A percentile compares a stretch with the other conserved stretches of the same genome.
Evolutionary conservation across 1,284 basidiomycete species (phyloP).

Genomic region (Fomitopsis palustris): DNA sequence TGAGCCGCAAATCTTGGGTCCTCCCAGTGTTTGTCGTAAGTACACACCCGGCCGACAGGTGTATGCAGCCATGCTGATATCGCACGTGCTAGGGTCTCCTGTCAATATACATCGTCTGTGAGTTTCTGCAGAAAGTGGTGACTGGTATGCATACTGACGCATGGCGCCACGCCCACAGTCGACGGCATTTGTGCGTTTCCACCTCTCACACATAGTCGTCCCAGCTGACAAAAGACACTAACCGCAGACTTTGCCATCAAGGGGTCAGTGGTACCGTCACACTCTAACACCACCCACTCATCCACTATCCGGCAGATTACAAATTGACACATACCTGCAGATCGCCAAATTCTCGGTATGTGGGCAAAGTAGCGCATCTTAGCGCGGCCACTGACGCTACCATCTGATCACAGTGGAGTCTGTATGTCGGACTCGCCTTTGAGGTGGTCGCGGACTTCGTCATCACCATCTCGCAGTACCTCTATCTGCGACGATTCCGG

Average conservation of each 20-base stretch:
- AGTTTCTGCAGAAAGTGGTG: not conserved
- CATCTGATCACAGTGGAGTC: constrained; percentile 13
- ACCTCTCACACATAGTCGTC: not conserved
- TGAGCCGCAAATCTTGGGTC: constrained; percentile 11
- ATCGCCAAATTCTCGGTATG: constrained; percentile 16
- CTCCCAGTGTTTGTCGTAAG: constrained; percentile 17
- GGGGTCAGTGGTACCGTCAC: constrained; percentile 8
- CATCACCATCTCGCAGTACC: constrained; percentile 18
- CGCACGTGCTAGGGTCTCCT: not conserved
- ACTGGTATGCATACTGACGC: too few species aligned
- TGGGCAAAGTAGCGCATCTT: not conserved
- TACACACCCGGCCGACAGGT: not conserved
- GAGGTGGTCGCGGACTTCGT: constrained; percentile 17
- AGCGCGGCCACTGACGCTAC: not conserved
- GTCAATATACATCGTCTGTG: constrained; percentile 5
- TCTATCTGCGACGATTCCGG: constrained; percentile 16
- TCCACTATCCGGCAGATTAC: constrained; percentile 5
- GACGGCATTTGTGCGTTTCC: constrained; percentile 16
- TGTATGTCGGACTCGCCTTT: constrained; percentile 18
- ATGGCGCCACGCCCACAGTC: constrained; percentile 3
- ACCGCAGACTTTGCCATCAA: constrained; percentile 16
- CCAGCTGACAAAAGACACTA: not conserved
- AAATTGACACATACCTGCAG: constrained; percentile 9
- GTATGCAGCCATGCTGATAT: not conserved
- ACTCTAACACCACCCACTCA: not conserved